A percentile compares a stretch with the other conserved stretches of the same genome.
Conservation (phyloP, 129 eudicot species). For the Lactuca sativa region DNA sequence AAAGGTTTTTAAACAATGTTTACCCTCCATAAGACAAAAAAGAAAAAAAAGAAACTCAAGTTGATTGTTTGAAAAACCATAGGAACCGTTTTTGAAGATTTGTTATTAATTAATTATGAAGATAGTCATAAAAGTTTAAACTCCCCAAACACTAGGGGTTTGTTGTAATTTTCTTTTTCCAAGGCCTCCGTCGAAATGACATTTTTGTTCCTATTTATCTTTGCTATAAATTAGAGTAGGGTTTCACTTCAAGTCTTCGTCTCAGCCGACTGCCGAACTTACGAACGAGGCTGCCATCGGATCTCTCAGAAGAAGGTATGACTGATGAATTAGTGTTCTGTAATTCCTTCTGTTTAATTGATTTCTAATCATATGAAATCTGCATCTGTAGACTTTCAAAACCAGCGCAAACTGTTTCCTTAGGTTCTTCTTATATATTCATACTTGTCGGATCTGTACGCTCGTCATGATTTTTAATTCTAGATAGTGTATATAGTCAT, state of each 20-base stretch:
- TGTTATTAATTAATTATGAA: no score
- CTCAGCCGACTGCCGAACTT: conserved; percentile 24
- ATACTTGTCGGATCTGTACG: neutral
- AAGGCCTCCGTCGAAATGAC: neutral
- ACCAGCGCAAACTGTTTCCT: conserved; percentile 4
- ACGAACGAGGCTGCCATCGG: conserved; percentile 11
- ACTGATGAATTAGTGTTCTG: neutral
- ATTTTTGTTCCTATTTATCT: neutral
- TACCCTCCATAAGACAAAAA: no score
- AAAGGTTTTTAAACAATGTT: no score
- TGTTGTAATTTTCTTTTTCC: neutral
- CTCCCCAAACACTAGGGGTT: neutral
- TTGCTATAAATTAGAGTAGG: conserved; percentile 24
- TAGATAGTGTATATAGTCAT: neutral
- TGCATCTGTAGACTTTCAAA: neutral
- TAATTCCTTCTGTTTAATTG: neutral
- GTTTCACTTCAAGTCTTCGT: neutral
- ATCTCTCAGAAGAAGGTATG: conserved; percentile 16
- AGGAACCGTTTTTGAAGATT: no score
- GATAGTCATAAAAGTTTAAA: no score
- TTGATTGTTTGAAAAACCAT: no score
- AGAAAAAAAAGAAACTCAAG: no score
- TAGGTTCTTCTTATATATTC: neutral
- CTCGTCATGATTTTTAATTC: conserved; percentile 2
- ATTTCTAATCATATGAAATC: neutral